These are phyloP conservation scores for Chaetomium sp. DNA, from an alignment of 2,329 filamentous ascomycete species.

Conservation along the genomic window DNA sequence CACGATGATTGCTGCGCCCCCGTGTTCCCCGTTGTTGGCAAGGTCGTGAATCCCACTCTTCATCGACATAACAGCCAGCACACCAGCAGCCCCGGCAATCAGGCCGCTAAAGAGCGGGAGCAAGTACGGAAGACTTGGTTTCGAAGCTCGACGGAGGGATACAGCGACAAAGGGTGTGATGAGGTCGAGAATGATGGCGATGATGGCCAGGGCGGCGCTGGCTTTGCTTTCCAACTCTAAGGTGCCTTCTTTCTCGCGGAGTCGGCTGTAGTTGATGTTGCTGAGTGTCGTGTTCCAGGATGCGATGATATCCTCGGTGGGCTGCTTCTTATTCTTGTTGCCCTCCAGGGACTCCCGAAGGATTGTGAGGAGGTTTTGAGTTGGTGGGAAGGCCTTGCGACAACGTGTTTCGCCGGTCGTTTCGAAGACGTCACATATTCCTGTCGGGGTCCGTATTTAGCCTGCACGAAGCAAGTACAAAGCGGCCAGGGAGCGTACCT, in stretches of 20 bases:
- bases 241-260: conserved; percentile 3
- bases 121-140: not conserved
- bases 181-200: conserved; percentile 3
- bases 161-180: not conserved
- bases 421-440: not conserved
- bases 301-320: not conserved
- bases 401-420: not conserved
- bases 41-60: conserved; percentile 9
- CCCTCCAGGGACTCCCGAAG: conserved; percentile 7
- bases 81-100: conserved; percentile 3
- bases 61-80: conserved; percentile 8
- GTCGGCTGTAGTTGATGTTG: not conserved
- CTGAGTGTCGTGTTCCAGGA: conserved; percentile 11
- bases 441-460: not conserved
- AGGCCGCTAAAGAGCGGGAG: conserved; percentile 1
- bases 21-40: not conserved
- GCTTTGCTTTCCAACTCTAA: conserved; percentile 5
- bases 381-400: conserved; percentile 6
- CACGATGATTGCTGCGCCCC: conserved; percentile 6
- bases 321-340: not conserved
- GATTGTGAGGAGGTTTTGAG: conserved; percentile 5
- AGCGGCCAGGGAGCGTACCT: too few species aligned
- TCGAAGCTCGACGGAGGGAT: not conserved
- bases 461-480: too few species aligned
- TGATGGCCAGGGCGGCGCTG: conserved; percentile 7